A percentile compares a stretch with the other conserved stretches of the same genome.
phyloP scores from a whole-genome alignment of 2,329 filamentous ascomycete genomes.

The Fusarium pilosicola region DNA sequence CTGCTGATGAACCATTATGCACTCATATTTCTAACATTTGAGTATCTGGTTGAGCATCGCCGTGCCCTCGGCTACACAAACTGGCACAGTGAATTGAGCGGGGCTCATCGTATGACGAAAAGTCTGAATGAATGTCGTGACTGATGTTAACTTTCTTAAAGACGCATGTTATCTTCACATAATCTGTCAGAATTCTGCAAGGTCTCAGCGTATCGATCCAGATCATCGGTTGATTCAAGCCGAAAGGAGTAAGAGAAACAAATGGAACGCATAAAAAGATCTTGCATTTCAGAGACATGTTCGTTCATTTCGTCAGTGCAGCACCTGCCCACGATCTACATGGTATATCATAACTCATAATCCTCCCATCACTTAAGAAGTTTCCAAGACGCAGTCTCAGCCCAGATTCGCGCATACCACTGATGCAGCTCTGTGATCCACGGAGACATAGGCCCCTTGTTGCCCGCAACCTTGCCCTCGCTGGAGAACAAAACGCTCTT shows the following conservation, averaged over 20 bases:
- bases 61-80: neutral
- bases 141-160: neutral
- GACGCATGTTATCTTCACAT: neutral
- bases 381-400: constrained; percentile 52
- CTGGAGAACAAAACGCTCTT: constrained; percentile 71
- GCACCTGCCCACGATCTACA: neutral
- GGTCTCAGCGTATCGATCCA: accelerated
- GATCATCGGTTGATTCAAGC: no score
- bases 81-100: neutral
- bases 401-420: constrained; percentile 56
- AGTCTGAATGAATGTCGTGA: neutral
- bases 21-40: accelerated
- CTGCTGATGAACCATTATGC: neutral
- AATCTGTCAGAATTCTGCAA: no score
- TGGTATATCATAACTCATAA: constrained; percentile 14
- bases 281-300: neutral
- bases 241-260: no score
- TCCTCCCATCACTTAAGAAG: constrained; percentile 45
- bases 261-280: neutral
- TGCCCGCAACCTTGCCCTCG: constrained; percentile 48
- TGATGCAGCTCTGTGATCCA: constrained; percentile 48
- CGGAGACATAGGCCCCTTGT: constrained; percentile 45
- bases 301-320: neutral
- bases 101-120: neutral
- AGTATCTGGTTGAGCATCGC: accelerated